These are phyloP conservation scores for Leccinum truebloodii DNA, from an alignment of 768 basidiomycete species.

Conservation along the genomic window DNA sequence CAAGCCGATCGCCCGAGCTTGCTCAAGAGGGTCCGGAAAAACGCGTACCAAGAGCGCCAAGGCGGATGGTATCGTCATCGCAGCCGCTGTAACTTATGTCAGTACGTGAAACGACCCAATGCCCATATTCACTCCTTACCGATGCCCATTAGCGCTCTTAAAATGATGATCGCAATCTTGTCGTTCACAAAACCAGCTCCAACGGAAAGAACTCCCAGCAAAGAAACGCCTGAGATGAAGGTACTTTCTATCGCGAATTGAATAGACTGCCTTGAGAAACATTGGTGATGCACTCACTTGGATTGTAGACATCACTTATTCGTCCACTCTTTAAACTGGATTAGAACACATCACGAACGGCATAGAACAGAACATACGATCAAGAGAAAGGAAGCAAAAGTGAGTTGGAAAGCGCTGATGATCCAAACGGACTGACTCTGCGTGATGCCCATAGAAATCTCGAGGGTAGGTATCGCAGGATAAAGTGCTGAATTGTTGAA, in stretches of 20 bases:
- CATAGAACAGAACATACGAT: slow-evolving; percentile 16
- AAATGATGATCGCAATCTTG: slow-evolving; percentile 49
- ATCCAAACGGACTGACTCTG: slow-evolving; percentile 41
- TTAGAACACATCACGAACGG: slow-evolving; percentile 5
- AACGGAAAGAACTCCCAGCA: slow-evolving; percentile 46
- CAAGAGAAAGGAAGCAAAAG: slow-evolving; percentile 44
- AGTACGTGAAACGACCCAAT: background rate
- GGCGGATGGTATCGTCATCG: slow-evolving; percentile 53
- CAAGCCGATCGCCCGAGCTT: slow-evolving; percentile 49
- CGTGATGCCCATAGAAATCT: slow-evolving; percentile 23
- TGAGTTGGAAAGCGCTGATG: slow-evolving; percentile 45
- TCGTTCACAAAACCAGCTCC: slow-evolving; percentile 46
- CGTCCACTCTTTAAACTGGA: slow-evolving; percentile 20
- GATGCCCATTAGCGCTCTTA: slow-evolving; percentile 54
- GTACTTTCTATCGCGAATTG: slow-evolving; percentile 39
- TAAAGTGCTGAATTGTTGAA: slow-evolving; percentile 44
- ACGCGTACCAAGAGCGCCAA: slow-evolving; percentile 49
- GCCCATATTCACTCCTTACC: slow-evolving; percentile 16
- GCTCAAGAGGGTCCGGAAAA: slow-evolving; percentile 47
- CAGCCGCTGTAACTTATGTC: slow-evolving; percentile 37
- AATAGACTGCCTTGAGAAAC: slow-evolving; percentile 19
- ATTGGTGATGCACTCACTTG: slow-evolving; percentile 32
- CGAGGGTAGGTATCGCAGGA: slow-evolving; percentile 41
- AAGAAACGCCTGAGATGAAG: slow-evolving; percentile 42
- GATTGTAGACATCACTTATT: slow-evolving; percentile 26